A percentile compares a stretch with the other conserved stretches of the same genome.
These are phyloP conservation scores for Tephrocybe sp. DNA, from an alignment of 768 basidiomycete genomes.

Conservation along the genomic window DNA sequence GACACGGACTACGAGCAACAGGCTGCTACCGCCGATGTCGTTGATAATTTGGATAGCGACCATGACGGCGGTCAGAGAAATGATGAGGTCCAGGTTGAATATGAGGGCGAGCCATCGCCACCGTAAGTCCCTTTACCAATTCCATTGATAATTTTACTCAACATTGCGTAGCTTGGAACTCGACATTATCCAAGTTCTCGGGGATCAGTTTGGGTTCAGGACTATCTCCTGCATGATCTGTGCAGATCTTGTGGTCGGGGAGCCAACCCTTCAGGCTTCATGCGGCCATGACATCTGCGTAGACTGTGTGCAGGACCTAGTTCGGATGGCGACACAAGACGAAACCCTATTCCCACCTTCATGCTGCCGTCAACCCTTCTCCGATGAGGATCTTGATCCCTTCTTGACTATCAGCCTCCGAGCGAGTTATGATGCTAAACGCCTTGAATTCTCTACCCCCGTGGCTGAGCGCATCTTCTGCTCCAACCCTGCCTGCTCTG, in stretches of 20 bases:
- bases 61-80: no score
- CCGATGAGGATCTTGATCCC: conserved; percentile 20
- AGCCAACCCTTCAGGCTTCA: conserved; percentile 32
- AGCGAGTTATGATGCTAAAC: conserved; percentile 38
- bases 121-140: background rate
- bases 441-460: conserved; percentile 42
- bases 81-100: background rate
- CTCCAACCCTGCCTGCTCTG: conserved; percentile 46
- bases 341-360: conserved; percentile 51
- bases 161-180: background rate
- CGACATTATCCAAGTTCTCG: conserved; percentile 11
- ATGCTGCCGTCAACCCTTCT: conserved; percentile 43
- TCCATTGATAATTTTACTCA: background rate
- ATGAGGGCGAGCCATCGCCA: background rate
- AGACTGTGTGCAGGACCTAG: conserved; percentile 40
- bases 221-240: conserved; percentile 16
- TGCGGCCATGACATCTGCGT: conserved; percentile 49
- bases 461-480: conserved; percentile 48
- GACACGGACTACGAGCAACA: background rate
- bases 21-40: background rate
- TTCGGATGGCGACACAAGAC: conserved; percentile 40
- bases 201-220: conserved; percentile 13
- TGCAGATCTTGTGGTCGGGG: conserved; percentile 19
- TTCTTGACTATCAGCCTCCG: conserved; percentile 29
- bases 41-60: no score